Evolutionary conservation across 495 filamentous ascomycete species (phyloP), one percentile per base, ranked within the genome.

Genomic region (Platismatia glauca): DNA sequence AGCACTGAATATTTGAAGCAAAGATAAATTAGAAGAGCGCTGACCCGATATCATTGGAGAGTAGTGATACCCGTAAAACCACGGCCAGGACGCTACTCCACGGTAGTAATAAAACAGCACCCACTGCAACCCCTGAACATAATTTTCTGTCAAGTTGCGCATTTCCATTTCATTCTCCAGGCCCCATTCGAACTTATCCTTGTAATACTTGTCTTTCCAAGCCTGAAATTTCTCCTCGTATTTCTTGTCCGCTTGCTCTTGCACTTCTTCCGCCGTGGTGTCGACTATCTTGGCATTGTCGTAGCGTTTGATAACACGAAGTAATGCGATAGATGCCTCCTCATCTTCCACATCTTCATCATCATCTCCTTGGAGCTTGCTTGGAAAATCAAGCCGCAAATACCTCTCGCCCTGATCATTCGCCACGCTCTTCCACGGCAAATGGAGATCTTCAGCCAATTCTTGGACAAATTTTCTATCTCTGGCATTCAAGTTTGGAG

Each of bases 71-170:
- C 77, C 74, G 74, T 97, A 99, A 74, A 89, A 99, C 95, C 95
- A 99, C 31, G 94, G 89, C 95, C 95, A 99, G 57, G 92, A 97
- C 33, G 87, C 95, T 60, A 99, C 91, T 57, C 95, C 94, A 59
- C 88, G 86, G 71, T 99, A 97, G 71, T 99, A 99, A 75, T 98
- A 98, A 75, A 87, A 96, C 43, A 99, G 77, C 39, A 99, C 95
- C 95, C 95, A 99, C 70, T 99, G 95, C 57, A 99, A 75, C 34
- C 95, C 95, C 77, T 97, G 89, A 8, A 99, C 88, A 72, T 99
- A 99, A 76, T 97, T 99, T 75, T 96, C 90, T 1, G 89, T 85
- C 65, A 99, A 77, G 64, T 89, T 86, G 48, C 79, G 85, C 70
- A 97, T 80, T 70, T 96, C 90, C 24, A 84, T 79, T 55, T 95